Percentiles rank a stretch among this genome's conserved stretches.
Conservation (phyloP, 116 monocot species). For the Phalaenopsis hybrid region DNA sequence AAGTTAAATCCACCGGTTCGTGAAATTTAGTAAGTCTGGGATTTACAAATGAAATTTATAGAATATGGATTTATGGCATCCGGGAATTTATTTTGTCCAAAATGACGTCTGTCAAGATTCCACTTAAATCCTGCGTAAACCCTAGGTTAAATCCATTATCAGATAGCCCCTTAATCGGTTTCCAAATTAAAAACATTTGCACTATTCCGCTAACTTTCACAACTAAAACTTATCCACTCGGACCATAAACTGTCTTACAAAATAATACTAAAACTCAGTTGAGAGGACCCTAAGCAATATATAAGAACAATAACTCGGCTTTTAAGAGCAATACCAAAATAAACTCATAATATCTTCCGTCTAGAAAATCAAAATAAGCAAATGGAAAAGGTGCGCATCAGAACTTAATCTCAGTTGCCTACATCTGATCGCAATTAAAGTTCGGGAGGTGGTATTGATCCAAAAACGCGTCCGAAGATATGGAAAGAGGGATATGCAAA, state of each 20-base stretch:
- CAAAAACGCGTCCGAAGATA: not conserved
- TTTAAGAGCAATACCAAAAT: not conserved
- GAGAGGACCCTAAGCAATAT: not conserved
- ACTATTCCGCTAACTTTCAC: not conserved
- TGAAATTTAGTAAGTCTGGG: too few species aligned
- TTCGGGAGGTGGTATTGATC: not conserved
- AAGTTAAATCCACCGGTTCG: too few species aligned
- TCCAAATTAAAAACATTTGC: not conserved
- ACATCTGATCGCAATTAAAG: not conserved
- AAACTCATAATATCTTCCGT: not conserved
- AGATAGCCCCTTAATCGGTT: not conserved
- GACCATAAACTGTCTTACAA: not conserved
- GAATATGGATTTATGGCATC: too few species aligned
- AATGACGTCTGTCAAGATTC: too few species aligned
- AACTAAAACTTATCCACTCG: not conserved
- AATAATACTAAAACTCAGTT: not conserved
- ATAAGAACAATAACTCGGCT: not conserved
- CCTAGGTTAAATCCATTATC: too few species aligned
- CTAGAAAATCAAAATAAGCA: not conserved
- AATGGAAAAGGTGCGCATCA: not conserved
- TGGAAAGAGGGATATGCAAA: not conserved
- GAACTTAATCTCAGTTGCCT: not conserved
- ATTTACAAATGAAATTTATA: too few species aligned
- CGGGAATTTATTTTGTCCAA: too few species aligned
- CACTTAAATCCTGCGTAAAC: too few species aligned